Percentiles rank a stretch among this genome's conserved stretches.
phyloP scores from a whole-genome alignment of 345 rosid species.

The Sisymbrium altissimum region DNA sequence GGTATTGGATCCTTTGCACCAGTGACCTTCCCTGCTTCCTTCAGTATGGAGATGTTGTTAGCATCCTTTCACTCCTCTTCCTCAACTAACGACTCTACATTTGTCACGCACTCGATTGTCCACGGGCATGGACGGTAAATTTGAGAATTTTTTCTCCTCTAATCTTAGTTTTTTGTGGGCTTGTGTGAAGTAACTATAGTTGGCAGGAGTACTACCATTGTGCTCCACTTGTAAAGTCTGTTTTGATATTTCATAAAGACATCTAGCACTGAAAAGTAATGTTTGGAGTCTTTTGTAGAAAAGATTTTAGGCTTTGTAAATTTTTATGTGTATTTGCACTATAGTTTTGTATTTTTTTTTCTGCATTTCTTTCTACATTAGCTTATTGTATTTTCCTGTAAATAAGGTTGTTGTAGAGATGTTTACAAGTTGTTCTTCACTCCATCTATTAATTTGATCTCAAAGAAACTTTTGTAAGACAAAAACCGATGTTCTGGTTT shows the following conservation, averaged over 20 bases:
- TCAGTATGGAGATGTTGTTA: not conserved
- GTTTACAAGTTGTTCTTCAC: constrained; percentile 7
- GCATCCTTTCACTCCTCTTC: constrained; percentile 20
- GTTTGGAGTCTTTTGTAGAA: constrained; percentile 5
- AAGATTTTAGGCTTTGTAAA: not conserved
- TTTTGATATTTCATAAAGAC: not conserved
- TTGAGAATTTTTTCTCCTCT: not conserved
- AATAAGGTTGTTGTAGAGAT: not conserved
- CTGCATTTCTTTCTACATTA: not conserved
- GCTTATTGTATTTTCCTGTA: not conserved
- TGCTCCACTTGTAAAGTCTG: constrained; percentile 1
- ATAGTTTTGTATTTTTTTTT: not conserved
- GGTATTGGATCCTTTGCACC: constrained; percentile 15
- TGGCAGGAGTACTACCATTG: constrained; percentile 3
- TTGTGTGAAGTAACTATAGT: constrained; percentile 8
- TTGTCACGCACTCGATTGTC: constrained; percentile 28
- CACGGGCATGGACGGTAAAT: constrained; percentile 27
- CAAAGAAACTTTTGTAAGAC: too few relatives aligned
- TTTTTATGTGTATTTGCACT: not conserved
- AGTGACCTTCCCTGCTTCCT: not conserved
- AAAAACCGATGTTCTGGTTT: too few relatives aligned
- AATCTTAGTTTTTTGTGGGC: not conserved
- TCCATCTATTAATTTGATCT: not conserved
- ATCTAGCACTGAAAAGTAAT: constrained; percentile 2
- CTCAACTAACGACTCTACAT: constrained; percentile 8